phyloP scores from a whole-genome alignment of 31 red algal species.

The Bonnemaisonia californica region DNA sequence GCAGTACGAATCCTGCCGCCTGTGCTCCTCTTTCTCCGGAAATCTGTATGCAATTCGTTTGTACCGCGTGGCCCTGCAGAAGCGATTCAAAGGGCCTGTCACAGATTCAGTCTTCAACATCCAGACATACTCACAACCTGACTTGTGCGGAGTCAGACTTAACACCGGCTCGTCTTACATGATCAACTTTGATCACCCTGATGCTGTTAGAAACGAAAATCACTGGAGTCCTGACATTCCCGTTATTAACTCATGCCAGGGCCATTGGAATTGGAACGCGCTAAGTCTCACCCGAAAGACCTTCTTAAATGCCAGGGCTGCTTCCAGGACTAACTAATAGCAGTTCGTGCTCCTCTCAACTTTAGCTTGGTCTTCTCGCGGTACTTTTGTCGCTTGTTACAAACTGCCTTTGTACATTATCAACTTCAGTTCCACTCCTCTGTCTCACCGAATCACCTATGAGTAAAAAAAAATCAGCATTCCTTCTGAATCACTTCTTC shows the following conservation, averaged over 20 bases:
- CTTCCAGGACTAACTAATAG: too few species aligned
- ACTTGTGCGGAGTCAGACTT: not conserved
- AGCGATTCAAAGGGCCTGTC: not conserved
- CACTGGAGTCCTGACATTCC: not conserved
- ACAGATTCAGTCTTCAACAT: not conserved
- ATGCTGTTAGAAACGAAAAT: not conserved
- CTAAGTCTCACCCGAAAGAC: not conserved
- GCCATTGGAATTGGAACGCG: not conserved
- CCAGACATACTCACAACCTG: not conserved
- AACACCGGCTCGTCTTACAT: not conserved
- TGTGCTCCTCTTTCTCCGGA: not conserved
- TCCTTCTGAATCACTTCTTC: not conserved
- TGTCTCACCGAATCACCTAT: not conserved
- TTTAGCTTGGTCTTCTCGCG: too few species aligned
- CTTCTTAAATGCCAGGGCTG: not conserved
- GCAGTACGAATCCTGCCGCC: not conserved
- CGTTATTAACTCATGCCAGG: not conserved
- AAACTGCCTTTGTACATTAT: constrained; percentile 4
- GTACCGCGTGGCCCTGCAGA: not conserved
- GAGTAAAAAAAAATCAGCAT: not conserved
- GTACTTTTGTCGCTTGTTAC: not conserved
- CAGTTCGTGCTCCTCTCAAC: too few species aligned
- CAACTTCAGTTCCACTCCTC: not conserved
- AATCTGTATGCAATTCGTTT: not conserved
- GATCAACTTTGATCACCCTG: not conserved